phyloP scores from a whole-genome alignment of 768 basidiomycete species.

The Pluteus cervinus region DNA sequence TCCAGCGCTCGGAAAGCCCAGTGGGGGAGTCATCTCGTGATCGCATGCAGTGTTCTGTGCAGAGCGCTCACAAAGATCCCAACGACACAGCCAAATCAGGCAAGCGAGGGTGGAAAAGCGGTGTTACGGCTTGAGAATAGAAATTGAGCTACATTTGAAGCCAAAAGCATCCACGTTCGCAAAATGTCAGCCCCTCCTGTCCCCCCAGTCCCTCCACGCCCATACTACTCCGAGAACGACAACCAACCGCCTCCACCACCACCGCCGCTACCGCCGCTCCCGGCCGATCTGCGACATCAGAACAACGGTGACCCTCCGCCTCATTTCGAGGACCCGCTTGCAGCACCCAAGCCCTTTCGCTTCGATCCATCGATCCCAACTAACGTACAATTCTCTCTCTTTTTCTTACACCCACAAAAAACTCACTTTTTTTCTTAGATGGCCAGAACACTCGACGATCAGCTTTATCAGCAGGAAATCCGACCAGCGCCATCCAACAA shows the following conservation, averaged over 20 bases:
- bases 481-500: conserved; percentile 10
- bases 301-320: conserved; percentile 31
- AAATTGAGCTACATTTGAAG: not conserved
- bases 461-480: conserved; percentile 6
- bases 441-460: conserved; percentile 27
- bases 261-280: conserved; percentile 47
- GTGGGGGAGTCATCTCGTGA: too few species aligned
- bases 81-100: too few species aligned
- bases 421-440: conserved; percentile 46
- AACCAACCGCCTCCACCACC: conserved; percentile 34
- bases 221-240: conserved; percentile 5
- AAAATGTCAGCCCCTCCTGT: conserved; percentile 17
- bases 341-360: conserved; percentile 62
- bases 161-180: not conserved
- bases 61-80: too few species aligned
- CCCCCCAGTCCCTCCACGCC: conserved; percentile 25
- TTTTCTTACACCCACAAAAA: conserved; percentile 38
- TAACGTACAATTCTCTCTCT: conserved; percentile 42
- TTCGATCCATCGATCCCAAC: conserved; percentile 54
- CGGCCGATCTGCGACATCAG: conserved; percentile 27
- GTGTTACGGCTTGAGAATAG: too few species aligned
- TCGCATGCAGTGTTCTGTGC: too few species aligned
- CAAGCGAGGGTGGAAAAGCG: too few species aligned
- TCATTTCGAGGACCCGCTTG: conserved; percentile 50
- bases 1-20: too few species aligned